These are phyloP conservation scores for Xylariales sp. DNA, from an alignment of 2,329 filamentous ascomycete species.

Conservation along the genomic window DNA sequence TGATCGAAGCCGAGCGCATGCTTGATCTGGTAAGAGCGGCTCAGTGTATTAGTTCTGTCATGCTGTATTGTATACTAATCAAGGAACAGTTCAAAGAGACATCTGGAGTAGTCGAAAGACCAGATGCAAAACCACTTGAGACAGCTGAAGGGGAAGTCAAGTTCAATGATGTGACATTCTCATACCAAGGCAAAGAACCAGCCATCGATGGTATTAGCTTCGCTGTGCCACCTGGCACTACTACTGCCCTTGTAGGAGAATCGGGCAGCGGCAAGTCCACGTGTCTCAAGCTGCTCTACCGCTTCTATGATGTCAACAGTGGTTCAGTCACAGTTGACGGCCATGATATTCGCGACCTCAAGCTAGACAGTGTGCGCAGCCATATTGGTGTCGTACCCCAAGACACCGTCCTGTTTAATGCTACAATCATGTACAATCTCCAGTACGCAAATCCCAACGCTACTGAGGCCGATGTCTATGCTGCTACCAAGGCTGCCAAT, in stretches of 20 bases:
- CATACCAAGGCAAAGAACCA: conserved; percentile 34
- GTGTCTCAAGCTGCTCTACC: conserved; percentile 52
- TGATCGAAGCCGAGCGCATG: conserved; percentile 42
- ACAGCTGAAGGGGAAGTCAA: conserved; percentile 31
- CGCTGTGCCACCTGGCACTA: conserved; percentile 36
- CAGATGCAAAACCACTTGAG: conserved; percentile 28
- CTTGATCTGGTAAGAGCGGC: conserved; percentile 31
- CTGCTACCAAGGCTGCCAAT: conserved; percentile 50
- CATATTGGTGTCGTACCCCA: conserved; percentile 55
- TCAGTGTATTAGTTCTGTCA: conserved; percentile 11
- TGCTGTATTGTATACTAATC: too few relatives aligned
- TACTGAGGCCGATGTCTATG: conserved; percentile 49
- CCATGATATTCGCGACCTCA: conserved; percentile 48
- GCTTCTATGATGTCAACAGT: conserved; percentile 52
- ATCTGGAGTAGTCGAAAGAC: conserved; percentile 36
- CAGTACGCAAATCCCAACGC: conserved; percentile 51
- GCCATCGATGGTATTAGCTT: conserved; percentile 37
- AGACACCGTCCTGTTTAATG: conserved; percentile 51
- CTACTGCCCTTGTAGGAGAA: conserved; percentile 41
- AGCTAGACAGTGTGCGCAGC: conserved; percentile 38
- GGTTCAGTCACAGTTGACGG: conserved; percentile 53
- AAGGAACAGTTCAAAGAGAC: conserved; percentile 34
- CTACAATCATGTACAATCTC: conserved; percentile 56
- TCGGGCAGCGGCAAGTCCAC: conserved; percentile 52
- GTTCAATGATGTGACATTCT: conserved; percentile 38